Evolutionary conservation across 768 basidiomycete genomes (phyloP).

Genomic region (Kwoniella heveanensis): DNA sequence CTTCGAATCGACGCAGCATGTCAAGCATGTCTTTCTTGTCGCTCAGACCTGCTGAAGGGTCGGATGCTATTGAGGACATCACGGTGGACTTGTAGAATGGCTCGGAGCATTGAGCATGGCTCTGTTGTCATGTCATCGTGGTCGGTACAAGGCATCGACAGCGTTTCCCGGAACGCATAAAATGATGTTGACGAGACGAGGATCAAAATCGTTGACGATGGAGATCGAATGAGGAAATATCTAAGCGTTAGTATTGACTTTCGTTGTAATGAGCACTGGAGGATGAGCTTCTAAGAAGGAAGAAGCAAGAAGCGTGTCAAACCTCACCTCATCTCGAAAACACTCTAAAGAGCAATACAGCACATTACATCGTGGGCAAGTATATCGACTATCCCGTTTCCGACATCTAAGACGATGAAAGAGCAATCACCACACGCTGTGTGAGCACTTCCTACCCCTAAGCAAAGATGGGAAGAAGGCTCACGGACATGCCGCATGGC

Average conservation of each 20-base stretch:
- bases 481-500: conserved; percentile 48
- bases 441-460: background rate
- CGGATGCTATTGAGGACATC: conserved; percentile 48
- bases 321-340: conserved; percentile 42
- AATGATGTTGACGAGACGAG: too few species aligned
- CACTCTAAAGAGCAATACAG: conserved; percentile 42
- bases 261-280: too few species aligned
- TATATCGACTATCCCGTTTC: conserved; percentile 43
- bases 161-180: too few species aligned
- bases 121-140: too few species aligned
- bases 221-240: too few species aligned
- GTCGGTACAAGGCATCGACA: too few species aligned
- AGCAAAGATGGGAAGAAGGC: background rate
- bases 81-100: conserved; percentile 46
- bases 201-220: conserved; percentile 1
- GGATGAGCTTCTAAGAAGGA: too few species aligned
- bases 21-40: conserved; percentile 54
- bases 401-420: conserved; percentile 36
- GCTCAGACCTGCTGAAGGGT: conserved; percentile 50
- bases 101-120: conserved; percentile 50
- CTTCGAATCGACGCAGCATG: conserved; percentile 48
- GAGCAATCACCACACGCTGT: background rate
- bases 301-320: background rate
- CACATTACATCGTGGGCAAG: conserved; percentile 51
- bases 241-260: too few species aligned